Percentiles rank a stretch among this genome's conserved stretches.
Conservation (phyloP, 495 filamentous ascomycete genomes). For the Xylaria nigripes region DNA sequence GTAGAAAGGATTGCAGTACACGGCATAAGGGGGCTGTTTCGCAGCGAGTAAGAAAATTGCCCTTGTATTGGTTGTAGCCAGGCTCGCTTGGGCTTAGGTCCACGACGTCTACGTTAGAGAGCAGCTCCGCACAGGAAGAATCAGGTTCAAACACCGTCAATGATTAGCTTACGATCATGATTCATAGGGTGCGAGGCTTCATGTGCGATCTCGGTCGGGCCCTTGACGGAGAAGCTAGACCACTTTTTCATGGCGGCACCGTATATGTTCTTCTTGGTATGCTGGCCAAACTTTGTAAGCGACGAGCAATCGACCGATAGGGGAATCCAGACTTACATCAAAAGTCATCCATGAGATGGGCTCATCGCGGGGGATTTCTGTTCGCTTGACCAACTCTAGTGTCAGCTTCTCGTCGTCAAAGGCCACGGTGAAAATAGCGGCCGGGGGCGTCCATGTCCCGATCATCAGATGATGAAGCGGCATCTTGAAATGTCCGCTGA, state of each 20-base stretch:
- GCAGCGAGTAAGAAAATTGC: slow-evolving; percentile 81
- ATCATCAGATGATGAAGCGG: slow-evolving; percentile 78
- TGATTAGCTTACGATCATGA: slow-evolving; percentile 35
- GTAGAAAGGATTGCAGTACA: slow-evolving; percentile 85
- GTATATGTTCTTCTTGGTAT: slow-evolving; percentile 74
- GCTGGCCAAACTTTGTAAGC: slow-evolving; percentile 37
- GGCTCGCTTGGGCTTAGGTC: slow-evolving; percentile 53
- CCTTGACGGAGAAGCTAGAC: slow-evolving; percentile 69
- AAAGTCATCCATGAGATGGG: slow-evolving; percentile 89
- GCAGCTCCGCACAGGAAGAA: slow-evolving; percentile 8
- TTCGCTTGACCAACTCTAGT: slow-evolving; percentile 65
- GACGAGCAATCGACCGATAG: not conserved
- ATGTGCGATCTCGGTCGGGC: slow-evolving; percentile 70
- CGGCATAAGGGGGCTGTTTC: slow-evolving; percentile 63
- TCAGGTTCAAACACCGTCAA: slow-evolving; percentile 5
- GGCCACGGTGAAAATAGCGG: slow-evolving; percentile 74
- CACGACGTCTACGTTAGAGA: slow-evolving; percentile 8
- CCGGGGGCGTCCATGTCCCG: slow-evolving; percentile 76
- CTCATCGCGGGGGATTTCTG: slow-evolving; percentile 68
- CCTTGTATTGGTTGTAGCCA: slow-evolving; percentile 64
- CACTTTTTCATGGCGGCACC: slow-evolving; percentile 85
- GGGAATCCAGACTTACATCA: slow-evolving; percentile 45
- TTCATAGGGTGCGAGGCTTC: slow-evolving; percentile 63
- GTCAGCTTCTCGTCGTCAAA: slow-evolving; percentile 72
- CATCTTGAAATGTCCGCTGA: slow-evolving; percentile 24